phyloP scores from a whole-genome alignment of 2,329 filamentous ascomycete genomes.

The Fusarium sambucinum region DNA sequence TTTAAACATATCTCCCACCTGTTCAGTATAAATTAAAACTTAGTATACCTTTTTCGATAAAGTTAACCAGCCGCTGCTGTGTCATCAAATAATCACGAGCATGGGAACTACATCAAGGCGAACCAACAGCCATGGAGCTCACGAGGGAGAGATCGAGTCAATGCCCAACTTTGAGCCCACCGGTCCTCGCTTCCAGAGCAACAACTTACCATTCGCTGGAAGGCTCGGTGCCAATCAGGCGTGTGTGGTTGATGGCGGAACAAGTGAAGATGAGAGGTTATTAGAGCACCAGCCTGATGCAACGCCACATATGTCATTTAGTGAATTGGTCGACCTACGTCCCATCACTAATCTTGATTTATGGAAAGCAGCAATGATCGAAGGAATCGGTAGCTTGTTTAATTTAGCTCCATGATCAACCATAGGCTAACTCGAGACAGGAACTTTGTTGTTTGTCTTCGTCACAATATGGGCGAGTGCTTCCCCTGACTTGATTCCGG shows the following conservation, averaged over 20 bases:
- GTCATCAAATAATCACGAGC: neutral
- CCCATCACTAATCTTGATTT: constrained; percentile 52
- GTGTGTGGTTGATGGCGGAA: neutral
- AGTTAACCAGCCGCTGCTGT: too few relatives aligned
- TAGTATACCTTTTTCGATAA: neutral
- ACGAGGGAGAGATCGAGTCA: constrained; percentile 18
- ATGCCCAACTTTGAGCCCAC: neutral
- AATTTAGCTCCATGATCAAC: accelerated
- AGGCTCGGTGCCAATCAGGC: constrained; percentile 42
- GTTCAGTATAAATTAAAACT: accelerated
- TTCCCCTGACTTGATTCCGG: constrained; percentile 28
- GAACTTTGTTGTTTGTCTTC: constrained; percentile 41
- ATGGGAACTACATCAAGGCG: neutral
- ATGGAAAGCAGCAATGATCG: constrained; percentile 57
- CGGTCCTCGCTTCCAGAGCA: constrained; percentile 18
- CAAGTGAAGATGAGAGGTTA: constrained; percentile 20
- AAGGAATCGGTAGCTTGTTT: constrained; percentile 49
- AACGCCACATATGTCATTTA: constrained; percentile 54
- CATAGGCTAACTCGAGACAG: neutral
- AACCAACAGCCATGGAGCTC: neutral
- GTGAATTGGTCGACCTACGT: constrained; percentile 51
- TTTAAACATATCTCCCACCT: accelerated
- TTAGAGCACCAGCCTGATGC: constrained; percentile 55
- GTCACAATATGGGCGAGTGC: constrained; percentile 37
- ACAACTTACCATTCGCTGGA: constrained; percentile 34